Conservation (phyloP, 73 alveolate genomes). For the Symbiodinium pilosum region DNA sequence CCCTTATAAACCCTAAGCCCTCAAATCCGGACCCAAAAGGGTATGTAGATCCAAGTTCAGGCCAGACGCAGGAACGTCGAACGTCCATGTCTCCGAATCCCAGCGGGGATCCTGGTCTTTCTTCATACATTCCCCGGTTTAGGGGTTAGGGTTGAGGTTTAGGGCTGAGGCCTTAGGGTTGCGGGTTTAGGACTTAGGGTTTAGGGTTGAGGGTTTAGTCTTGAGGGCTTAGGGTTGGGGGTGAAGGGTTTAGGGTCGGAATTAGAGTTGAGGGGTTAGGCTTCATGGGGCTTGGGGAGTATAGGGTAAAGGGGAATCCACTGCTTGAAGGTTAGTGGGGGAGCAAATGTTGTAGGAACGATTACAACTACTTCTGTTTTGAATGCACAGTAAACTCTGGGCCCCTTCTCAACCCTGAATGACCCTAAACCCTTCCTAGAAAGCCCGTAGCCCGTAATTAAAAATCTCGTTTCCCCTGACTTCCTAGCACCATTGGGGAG, state of each 20-base stretch:
- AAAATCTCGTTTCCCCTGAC: too few species aligned
- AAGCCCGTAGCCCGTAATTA: not conserved
- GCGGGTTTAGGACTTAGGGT: not conserved
- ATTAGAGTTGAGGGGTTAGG: not conserved
- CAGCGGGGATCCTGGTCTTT: slow-evolving; percentile 42
- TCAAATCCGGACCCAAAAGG: too few species aligned
- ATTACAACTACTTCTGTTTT: too few species aligned
- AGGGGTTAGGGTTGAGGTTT: not conserved
- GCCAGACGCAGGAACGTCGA: slow-evolving; percentile 13
- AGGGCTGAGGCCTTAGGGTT: not conserved
- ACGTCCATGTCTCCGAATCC: slow-evolving; percentile 60
- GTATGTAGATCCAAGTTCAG: not conserved
- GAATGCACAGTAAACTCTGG: too few species aligned
- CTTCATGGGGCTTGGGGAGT: not conserved
- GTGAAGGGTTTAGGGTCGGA: not conserved
- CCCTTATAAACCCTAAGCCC: not conserved
- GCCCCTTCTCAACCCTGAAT: too few species aligned
- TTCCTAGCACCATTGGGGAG: not conserved
- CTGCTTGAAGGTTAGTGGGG: too few species aligned
- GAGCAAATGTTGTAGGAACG: too few species aligned
- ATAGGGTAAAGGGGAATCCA: too few species aligned
- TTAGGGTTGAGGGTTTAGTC: not conserved
- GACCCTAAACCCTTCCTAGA: too few species aligned
- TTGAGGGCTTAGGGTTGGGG: not conserved
- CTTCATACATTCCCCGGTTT: not conserved